Base-by-base conservation (phyloP, 345 rosid species). In the Anastatica hierochuntica region DNA sequence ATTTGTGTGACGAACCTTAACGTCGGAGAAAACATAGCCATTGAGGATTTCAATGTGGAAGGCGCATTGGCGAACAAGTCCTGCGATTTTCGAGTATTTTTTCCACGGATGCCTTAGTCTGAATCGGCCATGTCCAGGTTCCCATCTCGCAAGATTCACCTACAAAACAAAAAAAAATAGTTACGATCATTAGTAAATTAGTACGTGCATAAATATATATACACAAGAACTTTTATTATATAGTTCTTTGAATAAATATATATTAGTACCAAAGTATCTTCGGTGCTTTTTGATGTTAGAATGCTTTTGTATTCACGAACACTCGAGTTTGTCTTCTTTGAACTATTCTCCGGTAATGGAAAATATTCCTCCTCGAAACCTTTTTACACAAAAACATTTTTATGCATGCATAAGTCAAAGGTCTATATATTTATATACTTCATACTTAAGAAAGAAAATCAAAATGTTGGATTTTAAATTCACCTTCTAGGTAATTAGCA, bases 81-180 rank as follows among this genome's bases (percentile, higher is more conserved):
- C 70, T 38, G 80, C 94, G 27, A 86, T 58, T 68, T 77, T 73
- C 49, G 82, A 57, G 65, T 86, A 90, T 9, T 73, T 76, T 62
- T 80, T 68, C 94, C 94, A 90, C 0, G 97, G 94, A 62, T 86
- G 90, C 5, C 81, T 55, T 56, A 80, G 67, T 40, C 57, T 43
- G 70, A 90, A 86, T n/a, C 60, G 67, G 0, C 97, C 96, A 47
- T 80, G 96, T 0, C 75, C 62, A 5, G 96, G 96, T 49, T 90
- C 96, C 97, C 94, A 90, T 63, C 78, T 76, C 1, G 97, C 90
- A 51, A 80, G 80, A 66, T 86, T 82, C 26, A 83, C 96, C 97
- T 84, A 64, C 26, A 20, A n/a, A 38, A 8, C 6, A 55, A 20
- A 50, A 21, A 38, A 6, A 29, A 2, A 29, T 4, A 7, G 18